Percentiles rank a stretch among this genome's conserved stretches.
Conservation (phyloP, 2,329 filamentous ascomycete species). For the Cladosporium austrohemisphaericum region DNA sequence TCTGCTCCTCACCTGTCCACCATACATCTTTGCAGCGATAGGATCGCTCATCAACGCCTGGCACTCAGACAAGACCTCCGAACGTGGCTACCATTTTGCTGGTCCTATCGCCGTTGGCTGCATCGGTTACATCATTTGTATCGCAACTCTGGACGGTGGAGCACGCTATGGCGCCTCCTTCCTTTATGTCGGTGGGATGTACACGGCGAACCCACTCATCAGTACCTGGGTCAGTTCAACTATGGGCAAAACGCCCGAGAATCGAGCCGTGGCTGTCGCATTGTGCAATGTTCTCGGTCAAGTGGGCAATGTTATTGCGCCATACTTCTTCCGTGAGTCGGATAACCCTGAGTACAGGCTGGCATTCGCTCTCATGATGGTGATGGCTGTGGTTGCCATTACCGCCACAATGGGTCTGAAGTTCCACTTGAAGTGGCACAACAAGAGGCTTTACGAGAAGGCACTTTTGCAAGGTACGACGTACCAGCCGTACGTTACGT, state of each 20-base stretch:
- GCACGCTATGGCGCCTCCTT: constrained; percentile 31
- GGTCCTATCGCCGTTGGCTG: constrained; percentile 2
- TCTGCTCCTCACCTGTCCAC: constrained; percentile 34
- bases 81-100: constrained; percentile 35
- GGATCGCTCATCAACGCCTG: constrained; percentile 32
- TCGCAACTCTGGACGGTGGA: constrained; percentile 6
- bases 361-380: constrained; percentile 17
- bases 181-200: constrained; percentile 34
- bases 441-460: constrained; percentile 15
- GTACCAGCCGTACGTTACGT: constrained; percentile 11
- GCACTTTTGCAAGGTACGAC: not conserved
- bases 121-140: constrained; percentile 10
- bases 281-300: constrained; percentile 39
- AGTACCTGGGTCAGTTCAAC: constrained; percentile 37
- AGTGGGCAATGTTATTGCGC: constrained; percentile 39
- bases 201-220: constrained; percentile 35
- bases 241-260: constrained; percentile 38
- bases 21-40: constrained; percentile 24
- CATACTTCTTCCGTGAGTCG: constrained; percentile 37
- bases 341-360: constrained; percentile 14
- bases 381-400: constrained; percentile 12
- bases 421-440: constrained; percentile 15
- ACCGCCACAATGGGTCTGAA: constrained; percentile 5
- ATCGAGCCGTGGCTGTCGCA: constrained; percentile 36
- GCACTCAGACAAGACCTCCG: constrained; percentile 37